These are phyloP conservation scores for Saccharomyces hybrid DNA, from an alignment of 1,139 yeast genomes.

Conservation along the genomic window DNA sequence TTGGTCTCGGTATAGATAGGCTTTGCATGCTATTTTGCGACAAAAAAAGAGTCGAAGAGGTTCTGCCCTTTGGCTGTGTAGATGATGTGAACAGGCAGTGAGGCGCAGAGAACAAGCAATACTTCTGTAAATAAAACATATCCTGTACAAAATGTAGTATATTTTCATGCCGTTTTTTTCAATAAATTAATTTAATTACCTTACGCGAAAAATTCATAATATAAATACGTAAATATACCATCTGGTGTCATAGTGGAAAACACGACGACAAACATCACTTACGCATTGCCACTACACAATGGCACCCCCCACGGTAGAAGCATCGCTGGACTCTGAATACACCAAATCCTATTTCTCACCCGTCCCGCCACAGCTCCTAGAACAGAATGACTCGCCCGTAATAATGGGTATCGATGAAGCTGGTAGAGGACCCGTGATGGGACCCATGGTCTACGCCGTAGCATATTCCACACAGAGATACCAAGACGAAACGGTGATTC, in stretches of 20 bases:
- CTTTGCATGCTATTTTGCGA: conserved; percentile 71
- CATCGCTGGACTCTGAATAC: conserved; percentile 18
- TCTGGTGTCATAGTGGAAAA: too few relatives aligned
- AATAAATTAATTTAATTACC: too few relatives aligned
- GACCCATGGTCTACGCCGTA: conserved; percentile 95
- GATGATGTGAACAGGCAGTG: conserved; percentile 59
- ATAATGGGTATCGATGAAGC: conserved; percentile 95
- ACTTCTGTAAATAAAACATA: neutral
- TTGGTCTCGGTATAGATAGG: conserved; percentile 94
- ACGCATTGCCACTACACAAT: neutral
- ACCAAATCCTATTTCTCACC: conserved; percentile 34
- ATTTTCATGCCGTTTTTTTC: neutral
- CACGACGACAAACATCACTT: too few relatives aligned
- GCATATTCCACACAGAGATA: conserved; percentile 62
- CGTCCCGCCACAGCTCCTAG: conserved; percentile 22
- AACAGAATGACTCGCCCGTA: conserved; percentile 23
- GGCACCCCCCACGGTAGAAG: conserved; percentile 27
- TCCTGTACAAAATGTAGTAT: neutral
- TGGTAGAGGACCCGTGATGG: conserved; percentile 94
- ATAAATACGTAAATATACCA: neutral
- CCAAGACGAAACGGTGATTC: conserved; percentile 41
- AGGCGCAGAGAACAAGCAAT: neutral
- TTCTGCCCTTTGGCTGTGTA: conserved; percentile 73
- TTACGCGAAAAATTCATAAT: neutral
- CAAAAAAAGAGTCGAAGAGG: conserved; percentile 63